Percentiles rank a stretch among this genome's conserved stretches.
Conservation (phyloP, 2,329 filamentous ascomycete genomes). For the Helicocarpus griseus region DNA sequence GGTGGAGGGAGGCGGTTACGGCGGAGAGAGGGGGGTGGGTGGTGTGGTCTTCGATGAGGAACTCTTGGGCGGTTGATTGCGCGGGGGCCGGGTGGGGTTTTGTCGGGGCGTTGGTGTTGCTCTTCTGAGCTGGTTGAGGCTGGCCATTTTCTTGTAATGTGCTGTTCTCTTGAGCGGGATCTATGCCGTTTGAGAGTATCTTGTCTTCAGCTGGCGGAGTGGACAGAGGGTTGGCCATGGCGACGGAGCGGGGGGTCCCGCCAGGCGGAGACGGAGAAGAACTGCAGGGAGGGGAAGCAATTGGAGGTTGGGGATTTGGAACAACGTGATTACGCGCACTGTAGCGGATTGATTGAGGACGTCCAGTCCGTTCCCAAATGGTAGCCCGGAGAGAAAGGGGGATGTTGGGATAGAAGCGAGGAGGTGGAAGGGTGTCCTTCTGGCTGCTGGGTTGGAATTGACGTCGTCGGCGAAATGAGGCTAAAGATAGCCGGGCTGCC, state of each 20-base stretch:
- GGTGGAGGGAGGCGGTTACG: conserved; percentile 57
- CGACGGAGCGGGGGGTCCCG: background rate
- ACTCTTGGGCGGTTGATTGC: background rate
- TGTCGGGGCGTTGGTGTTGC: background rate
- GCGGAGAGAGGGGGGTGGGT: conserved; percentile 34
- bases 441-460: too few relatives aligned
- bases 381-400: too few relatives aligned
- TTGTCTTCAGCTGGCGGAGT: background rate
- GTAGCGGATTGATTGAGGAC: too few relatives aligned
- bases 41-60: conserved; percentile 4
- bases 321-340: too few relatives aligned
- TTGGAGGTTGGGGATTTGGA: background rate
- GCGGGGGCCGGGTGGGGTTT: background rate
- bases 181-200: background rate
- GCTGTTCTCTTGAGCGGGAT: background rate
- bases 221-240: background rate
- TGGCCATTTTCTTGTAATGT: background rate
- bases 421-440: too few relatives aligned
- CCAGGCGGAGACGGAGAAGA: background rate
- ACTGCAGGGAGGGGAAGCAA: background rate
- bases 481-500: too few relatives aligned
- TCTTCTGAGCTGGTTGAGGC: background rate
- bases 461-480: too few relatives aligned
- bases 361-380: too few relatives aligned
- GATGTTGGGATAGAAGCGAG: too few relatives aligned